Conservation (phyloP, 768 basidiomycete species). For the Naganishia kalamii region DNA sequence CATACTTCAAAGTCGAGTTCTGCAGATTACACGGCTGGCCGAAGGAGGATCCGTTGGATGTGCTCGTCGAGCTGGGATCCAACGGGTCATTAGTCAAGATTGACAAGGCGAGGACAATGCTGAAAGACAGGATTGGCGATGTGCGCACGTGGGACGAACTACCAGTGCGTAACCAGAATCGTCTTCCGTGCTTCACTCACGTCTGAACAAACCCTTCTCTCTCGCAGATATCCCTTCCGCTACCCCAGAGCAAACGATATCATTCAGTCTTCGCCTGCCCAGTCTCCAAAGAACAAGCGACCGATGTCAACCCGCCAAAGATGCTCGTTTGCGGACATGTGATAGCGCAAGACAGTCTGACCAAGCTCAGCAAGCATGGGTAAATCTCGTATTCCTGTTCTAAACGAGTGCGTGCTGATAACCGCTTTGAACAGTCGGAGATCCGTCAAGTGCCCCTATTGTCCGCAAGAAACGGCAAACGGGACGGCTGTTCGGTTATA, state of each 20-base stretch:
- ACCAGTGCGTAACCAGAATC: constrained; percentile 55
- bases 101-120: constrained; percentile 86
- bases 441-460: constrained; percentile 88
- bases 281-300: constrained; percentile 94
- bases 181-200: not conserved
- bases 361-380: constrained; percentile 81
- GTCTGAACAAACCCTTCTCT: not conserved
- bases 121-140: constrained; percentile 87
- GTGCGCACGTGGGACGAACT: constrained; percentile 85
- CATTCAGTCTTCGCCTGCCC: constrained; percentile 97
- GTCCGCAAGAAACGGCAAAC: constrained; percentile 61
- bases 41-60: constrained; percentile 74
- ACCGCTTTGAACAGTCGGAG: constrained; percentile 53
- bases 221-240: constrained; percentile 83
- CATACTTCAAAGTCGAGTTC: constrained; percentile 80
- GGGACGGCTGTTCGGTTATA: constrained; percentile 44
- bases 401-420: not conserved
- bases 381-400: constrained; percentile 50
- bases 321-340: constrained; percentile 97
- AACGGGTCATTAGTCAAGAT: constrained; percentile 85
- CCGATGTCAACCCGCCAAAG: constrained; percentile 90
- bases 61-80: constrained; percentile 87
- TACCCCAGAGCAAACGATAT: constrained; percentile 78
- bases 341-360: constrained; percentile 82
- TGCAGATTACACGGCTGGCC: constrained; percentile 83